Conservation (phyloP, 345 rosid genomes). For the Pelargonium nanum region DNA sequence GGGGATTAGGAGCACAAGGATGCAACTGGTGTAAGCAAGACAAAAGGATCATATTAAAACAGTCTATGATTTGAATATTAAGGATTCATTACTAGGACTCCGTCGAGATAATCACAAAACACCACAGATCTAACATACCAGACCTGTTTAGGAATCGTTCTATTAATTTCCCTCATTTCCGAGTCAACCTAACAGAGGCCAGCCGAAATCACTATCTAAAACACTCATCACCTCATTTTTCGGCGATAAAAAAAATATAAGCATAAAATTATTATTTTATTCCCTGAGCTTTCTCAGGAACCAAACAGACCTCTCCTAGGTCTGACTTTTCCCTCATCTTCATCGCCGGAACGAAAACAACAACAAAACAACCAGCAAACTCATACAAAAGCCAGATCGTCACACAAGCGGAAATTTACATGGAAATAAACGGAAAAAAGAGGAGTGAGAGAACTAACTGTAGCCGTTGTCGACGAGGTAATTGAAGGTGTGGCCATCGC, state of each 20-base stretch:
- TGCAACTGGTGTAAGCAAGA: not conserved
- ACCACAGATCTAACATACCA: not conserved
- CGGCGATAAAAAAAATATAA: no score
- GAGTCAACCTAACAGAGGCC: no score
- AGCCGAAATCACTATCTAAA: not conserved
- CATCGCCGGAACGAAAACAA: not conserved
- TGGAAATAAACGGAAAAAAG: not conserved
- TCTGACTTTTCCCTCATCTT: not conserved
- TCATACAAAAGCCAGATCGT: not conserved
- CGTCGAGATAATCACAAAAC: no score
- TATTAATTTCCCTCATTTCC: not conserved
- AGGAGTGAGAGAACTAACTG: slow-evolving; percentile 13
- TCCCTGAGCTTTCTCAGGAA: not conserved
- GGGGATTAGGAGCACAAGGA: not conserved
- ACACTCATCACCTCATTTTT: not conserved
- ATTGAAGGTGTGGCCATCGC: slow-evolving; percentile 30
- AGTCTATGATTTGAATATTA: not conserved
- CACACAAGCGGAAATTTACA: not conserved
- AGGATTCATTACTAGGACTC: not conserved
- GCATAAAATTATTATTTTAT: no score
- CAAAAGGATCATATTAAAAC: not conserved
- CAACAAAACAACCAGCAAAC: not conserved
- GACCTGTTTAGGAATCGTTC: not conserved
- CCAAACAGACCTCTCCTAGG: not conserved
- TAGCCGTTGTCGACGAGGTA: slow-evolving; percentile 29